Base-by-base conservation (phyloP, 1,139 yeast genomes). In the Lodderomyces metapsilosis region DNA sequence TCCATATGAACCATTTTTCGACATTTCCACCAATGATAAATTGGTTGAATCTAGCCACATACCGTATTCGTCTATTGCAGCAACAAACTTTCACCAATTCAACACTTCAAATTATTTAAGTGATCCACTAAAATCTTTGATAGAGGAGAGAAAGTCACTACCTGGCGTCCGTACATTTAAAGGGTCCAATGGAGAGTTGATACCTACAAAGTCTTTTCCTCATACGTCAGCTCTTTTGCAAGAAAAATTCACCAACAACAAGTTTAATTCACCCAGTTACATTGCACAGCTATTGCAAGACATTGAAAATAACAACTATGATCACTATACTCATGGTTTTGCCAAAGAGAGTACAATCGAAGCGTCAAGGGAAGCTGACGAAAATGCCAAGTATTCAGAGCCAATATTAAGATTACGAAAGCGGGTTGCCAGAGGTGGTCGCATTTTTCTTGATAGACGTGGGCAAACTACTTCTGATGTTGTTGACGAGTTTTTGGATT, bases 1-100 rank as follows among this genome's bases (percentile, higher is more conserved):
- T 64, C 86, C 95, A n/a, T 80, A 80, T 56, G 87, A 84, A 54
- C 97, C 97, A n/a, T 82, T 76, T 45, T 84, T 88, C 58, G 82
- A 85, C 51, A 76, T 88, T 44, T 74, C 83, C 13, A 67, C 74
- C 10, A 79, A 82, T 28, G 62, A 68, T 25, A 59, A 77, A 37
- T 50, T 52, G 28, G 62, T 78, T 43, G 87, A 83, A 47, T 64
- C 80, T 36, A 68, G 72, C 34, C 91, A 84, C 54, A 73, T 87
- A 2, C 92, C 95, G 1, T 87, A 85, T 56, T 84, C 95, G 11
- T 85, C 95, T 0, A 82, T 88, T 37, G 74, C 76, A 1, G 80
- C 91, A 0, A 78, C 91, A 1, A 80, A 86, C 21, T 77, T 78
- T 46, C 89, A 84, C 54, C 89, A 86, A 52, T 73, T 85, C 42